Conservation (phyloP, 345 rosid species). For the Rhodomyrtus tomentosa region DNA sequence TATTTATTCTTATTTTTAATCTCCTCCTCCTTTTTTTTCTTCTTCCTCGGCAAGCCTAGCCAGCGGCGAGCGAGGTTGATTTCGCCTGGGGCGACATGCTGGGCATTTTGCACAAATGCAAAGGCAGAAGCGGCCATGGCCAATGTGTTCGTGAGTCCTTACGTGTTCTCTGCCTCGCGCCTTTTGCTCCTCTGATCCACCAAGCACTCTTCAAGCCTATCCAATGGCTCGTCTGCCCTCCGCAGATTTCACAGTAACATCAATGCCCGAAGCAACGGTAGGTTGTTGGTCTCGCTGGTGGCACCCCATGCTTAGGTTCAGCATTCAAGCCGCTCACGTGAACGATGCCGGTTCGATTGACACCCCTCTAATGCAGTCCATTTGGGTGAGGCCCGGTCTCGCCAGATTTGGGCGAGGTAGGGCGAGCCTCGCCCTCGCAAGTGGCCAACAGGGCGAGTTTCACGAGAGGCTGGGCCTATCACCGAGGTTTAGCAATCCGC, state of each 20-base stretch:
- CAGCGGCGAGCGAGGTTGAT: no score
- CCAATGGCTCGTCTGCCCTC: background rate
- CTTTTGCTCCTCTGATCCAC: background rate
- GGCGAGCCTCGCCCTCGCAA: no score
- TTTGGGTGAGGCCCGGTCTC: background rate
- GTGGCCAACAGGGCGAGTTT: no score
- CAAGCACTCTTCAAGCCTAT: background rate
- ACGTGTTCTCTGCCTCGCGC: background rate
- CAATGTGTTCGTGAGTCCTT: conserved; percentile 1
- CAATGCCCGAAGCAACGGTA: background rate
- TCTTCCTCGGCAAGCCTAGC: no score
- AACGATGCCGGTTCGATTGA: conserved; percentile 81
- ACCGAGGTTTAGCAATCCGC: no score
- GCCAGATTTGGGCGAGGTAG: no score
- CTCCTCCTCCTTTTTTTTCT: no score
- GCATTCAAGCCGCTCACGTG: conserved; percentile 44
- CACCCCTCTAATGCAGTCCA: conserved; percentile 77
- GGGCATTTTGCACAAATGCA: background rate
- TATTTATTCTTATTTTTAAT: no score
- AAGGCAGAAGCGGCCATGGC: background rate
- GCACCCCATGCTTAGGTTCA: conserved; percentile 11
- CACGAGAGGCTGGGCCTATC: no score
- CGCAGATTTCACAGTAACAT: background rate
- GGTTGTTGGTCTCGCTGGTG: background rate
- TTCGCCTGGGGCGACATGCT: no score